Base-by-base conservation (phyloP, 179 eudicot species). In the Gypsophila paniculata region DNA sequence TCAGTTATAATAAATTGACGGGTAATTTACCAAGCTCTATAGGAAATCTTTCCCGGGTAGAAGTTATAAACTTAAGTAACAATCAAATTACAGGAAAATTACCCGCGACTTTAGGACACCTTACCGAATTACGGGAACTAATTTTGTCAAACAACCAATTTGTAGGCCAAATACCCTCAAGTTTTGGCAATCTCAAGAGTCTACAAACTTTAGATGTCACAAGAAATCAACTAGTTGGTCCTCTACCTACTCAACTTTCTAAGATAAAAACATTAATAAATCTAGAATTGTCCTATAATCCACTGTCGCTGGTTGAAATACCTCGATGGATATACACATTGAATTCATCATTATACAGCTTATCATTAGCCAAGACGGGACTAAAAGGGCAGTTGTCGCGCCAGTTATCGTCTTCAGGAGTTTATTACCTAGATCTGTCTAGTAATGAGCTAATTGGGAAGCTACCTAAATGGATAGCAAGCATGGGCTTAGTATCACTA, bases 381-480 rank as follows among this genome's bases (percentile, higher is more conserved):
- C 65, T 90, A 51, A 77, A 73, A 69, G 89, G 88, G 42, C 52
- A 71, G 18, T 73, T 87, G 3, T 92, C 92, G 1, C 23, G 32
- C 1, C 84, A 86, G 79, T 38, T 90, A 15, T 54, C 86, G 51
- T 80, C 89, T 2, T 72, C 84, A 5, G 62, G 77, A 0, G 5
- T 84, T 34, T 75, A 82, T 2, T 60, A 76, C n/a, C 73, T 77
- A 14, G 80, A 77, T 13, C 48, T 77, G 17, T 72, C 80, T 2
- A 82, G 80, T 72, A 88, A 90, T 65, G 76, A 52, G 15, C 68
- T 90, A 61, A 74, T 36, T 38, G 96, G 97, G n/a, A 83, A 82
- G 70, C 53, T 91, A n/a, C 97, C 96, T 13, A 6, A 68, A 12
- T 91, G 92, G 91, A 82, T 91, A 0, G 91, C 86, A 6, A 86